A percentile compares a stretch with the other conserved stretches of the same genome.
phyloP scores from a whole-genome alignment of 495 filamentous ascomycete genomes.

The Neurospora intermedia region DNA sequence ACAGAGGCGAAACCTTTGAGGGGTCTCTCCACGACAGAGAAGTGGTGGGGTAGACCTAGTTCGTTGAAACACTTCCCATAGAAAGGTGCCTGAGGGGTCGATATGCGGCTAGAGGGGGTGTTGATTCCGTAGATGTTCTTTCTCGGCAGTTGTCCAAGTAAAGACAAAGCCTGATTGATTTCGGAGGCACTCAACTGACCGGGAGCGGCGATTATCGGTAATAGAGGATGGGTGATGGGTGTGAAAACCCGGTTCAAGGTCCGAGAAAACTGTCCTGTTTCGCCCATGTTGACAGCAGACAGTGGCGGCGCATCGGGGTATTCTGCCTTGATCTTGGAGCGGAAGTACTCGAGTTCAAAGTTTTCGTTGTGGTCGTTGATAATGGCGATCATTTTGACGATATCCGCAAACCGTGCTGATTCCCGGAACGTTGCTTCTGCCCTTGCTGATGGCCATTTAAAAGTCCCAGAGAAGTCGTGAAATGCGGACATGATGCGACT shows the following conservation, averaged over 20 bases:
- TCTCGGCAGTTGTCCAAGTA: constrained; percentile 70
- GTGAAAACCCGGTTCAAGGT: constrained; percentile 76
- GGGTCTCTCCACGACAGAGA: constrained; percentile 62
- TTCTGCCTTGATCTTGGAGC: constrained; percentile 57
- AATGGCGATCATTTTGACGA: constrained; percentile 82
- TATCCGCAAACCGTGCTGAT: constrained; percentile 64
- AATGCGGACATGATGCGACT: constrained; percentile 79
- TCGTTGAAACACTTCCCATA: constrained; percentile 87
- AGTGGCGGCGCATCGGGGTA: constrained; percentile 55
- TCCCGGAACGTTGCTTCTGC: constrained; percentile 58
- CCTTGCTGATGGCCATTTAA: constrained; percentile 66
- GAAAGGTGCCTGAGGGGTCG: constrained; percentile 67
- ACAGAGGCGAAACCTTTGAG: constrained; percentile 45
- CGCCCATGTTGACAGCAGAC: constrained; percentile 81
- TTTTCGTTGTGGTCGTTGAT: constrained; percentile 69
- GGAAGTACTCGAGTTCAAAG: constrained; percentile 81
- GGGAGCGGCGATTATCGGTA: constrained; percentile 75
- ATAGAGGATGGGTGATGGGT: constrained; percentile 72
- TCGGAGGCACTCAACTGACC: constrained; percentile 75
- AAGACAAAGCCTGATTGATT: constrained; percentile 66
- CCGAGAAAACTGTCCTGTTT: constrained; percentile 68
- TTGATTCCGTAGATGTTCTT: constrained; percentile 72
- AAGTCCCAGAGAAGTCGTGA: constrained; percentile 73
- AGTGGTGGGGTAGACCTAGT: constrained; percentile 69
- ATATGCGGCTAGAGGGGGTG: constrained; percentile 45